Base-by-base conservation (phyloP, 2,329 filamentous ascomycete species). In the Pseudogymnoascus sp. region DNA sequence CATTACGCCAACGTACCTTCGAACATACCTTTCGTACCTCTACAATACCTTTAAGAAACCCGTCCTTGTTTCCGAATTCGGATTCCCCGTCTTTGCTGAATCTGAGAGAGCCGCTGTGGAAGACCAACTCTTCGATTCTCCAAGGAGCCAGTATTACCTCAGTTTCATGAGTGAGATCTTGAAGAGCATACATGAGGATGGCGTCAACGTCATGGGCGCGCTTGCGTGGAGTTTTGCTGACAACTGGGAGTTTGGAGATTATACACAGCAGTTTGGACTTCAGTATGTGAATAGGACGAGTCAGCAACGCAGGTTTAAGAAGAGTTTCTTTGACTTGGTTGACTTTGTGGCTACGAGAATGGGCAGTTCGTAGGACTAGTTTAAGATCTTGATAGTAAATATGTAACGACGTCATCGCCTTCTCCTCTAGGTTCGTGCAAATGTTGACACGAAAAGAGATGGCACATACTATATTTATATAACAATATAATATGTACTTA, bases 1-100 rank as follows among this genome's bases (percentile, higher is more conserved):
- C 72, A 80, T 81, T 36, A 81, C 84, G 0, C 84, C 84, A 0
- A 77, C 76, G 1, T 86, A 84, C 67, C 77, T 87, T n/a, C 78
- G 82, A 62, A 77, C 76, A 62, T 81, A 82, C 66, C 75, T 85
- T 4, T 79, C 76, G 67, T 86, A 86, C 68, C 73, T 87, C 1
- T 83, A 80, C 76, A 85, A 85, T 71, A 85, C 81, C 0, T 87
- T 80, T 76, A 77, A 73, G 34, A 70, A 72, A 0, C 80, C 81
- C 0, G 74, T 82, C 6, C 47, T 77, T 3, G 69, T 78, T 40
- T 77, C 79, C 5, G 83, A 86, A 69, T 85, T 85, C 66, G 84
- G 84, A 0, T 86, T 83, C 69, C 80, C 82, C 3, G 77, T 83
- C 0, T 82, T 78, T 60, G 77, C 69, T 7, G 82, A 84, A 68